A percentile compares a stretch with the other conserved stretches of the same genome.
These are phyloP conservation scores for Gnomoniopsis smithogilvyi DNA, from an alignment of 2,329 filamentous ascomycete species.

Conservation along the genomic window DNA sequence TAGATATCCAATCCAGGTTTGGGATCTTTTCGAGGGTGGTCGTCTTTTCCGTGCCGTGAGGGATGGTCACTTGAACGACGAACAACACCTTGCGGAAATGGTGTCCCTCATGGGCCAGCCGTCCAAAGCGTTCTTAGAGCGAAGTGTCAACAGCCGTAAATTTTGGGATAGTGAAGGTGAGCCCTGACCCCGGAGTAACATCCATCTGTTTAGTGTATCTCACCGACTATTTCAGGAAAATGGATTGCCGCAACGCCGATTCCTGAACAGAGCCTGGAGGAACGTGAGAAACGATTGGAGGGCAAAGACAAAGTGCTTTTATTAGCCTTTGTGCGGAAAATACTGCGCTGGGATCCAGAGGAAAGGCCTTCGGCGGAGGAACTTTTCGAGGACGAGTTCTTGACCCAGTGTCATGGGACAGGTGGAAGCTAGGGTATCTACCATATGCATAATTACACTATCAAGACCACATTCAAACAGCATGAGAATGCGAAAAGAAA, in stretches of 20 bases:
- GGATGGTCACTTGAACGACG: constrained; percentile 22
- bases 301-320: constrained; percentile 24
- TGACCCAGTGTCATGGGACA: not conserved
- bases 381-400: constrained; percentile 21
- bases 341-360: constrained; percentile 26
- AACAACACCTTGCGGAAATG: constrained; percentile 32
- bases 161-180: constrained; percentile 24
- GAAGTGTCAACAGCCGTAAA: constrained; percentile 23
- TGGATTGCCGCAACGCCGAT: constrained; percentile 26
- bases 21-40: constrained; percentile 30
- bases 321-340: constrained; percentile 21
- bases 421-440: not conserved
- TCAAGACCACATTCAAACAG: not conserved
- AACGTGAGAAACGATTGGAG: constrained; percentile 20
- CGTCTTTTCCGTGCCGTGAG: constrained; percentile 25
- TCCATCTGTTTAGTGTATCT: not conserved
- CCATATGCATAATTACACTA: not conserved
- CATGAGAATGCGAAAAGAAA: not conserved
- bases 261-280: constrained; percentile 24
- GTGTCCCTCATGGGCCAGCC: constrained; percentile 35
- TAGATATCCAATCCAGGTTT: constrained; percentile 23
- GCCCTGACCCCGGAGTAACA: not conserved
- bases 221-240: constrained; percentile 21
- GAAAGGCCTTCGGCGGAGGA: constrained; percentile 24
- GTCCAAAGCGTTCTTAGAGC: constrained; percentile 29